Evolutionary conservation across 345 rosid species (phyloP).

Genomic region (Boechera divaricarpa): DNA sequence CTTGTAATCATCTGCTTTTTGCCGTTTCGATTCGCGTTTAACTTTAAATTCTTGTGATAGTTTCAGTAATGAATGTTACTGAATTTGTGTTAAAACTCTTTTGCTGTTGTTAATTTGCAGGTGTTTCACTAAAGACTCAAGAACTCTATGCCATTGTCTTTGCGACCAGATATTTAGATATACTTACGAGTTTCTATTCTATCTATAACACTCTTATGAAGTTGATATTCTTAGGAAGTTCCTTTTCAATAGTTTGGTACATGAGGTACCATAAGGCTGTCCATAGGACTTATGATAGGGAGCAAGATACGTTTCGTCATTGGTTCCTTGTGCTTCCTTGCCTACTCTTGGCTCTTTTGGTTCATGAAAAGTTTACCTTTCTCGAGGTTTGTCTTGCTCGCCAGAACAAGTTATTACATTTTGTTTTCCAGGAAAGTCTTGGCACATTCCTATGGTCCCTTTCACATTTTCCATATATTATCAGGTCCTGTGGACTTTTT

Average conservation of each 20-base stretch:
- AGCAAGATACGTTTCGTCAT: constrained; percentile 72
- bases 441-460: background rate
- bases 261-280: constrained; percentile 60
- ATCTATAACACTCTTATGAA: constrained; percentile 68
- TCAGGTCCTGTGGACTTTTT: constrained; percentile 80
- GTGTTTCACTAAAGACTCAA: constrained; percentile 84
- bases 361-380: constrained; percentile 65
- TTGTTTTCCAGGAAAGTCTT: background rate
- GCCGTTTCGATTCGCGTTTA: too few relatives aligned
- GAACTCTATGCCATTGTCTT: constrained; percentile 83
- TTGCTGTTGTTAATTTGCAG: constrained; percentile 44
- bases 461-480: background rate
- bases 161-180: constrained; percentile 74
- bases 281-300: constrained; percentile 54
- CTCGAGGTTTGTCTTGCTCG: constrained; percentile 52
- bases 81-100: background rate
- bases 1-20: too few relatives aligned
- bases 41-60: background rate
- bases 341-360: constrained; percentile 64
- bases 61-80: background rate
- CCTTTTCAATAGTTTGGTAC: constrained; percentile 56
- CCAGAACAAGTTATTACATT: background rate
- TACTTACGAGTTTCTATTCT: constrained; percentile 61
- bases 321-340: constrained; percentile 65
- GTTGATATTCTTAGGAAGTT: constrained; percentile 54